A percentile compares a stretch with the other conserved stretches of the same genome.
These are phyloP conservation scores for Bipolaris oryzae DNA, from an alignment of 2,329 filamentous ascomycete genomes.

Conservation along the genomic window DNA sequence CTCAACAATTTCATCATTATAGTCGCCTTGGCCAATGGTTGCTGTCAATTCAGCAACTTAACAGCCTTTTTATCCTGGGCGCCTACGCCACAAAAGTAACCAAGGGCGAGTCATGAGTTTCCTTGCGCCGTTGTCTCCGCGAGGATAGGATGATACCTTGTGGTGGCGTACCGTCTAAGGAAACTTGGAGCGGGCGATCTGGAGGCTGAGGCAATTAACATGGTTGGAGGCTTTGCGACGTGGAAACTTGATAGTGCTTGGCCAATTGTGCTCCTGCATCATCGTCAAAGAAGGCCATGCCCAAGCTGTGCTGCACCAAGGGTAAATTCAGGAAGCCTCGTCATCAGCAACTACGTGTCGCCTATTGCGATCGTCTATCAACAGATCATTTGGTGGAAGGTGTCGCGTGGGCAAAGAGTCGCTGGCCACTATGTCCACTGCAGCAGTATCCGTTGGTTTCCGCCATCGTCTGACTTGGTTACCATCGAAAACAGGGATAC, in stretches of 20 bases:
- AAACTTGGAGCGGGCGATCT: slow-evolving; percentile 1
- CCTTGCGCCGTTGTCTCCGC: slow-evolving; percentile 20
- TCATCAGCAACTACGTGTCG: not conserved
- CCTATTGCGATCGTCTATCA: not conserved
- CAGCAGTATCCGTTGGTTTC: not conserved
- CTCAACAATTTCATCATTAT: slow-evolving; percentile 30
- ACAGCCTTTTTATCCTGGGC: slow-evolving; percentile 5
- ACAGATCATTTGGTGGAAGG: not conserved
- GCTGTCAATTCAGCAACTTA: slow-evolving; percentile 14
- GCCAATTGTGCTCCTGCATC: not conserved
- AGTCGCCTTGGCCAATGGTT: slow-evolving; percentile 16
- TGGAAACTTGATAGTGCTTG: not conserved
- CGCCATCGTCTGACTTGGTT: not conserved
- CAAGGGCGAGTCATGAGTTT: slow-evolving; percentile 17
- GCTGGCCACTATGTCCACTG: not conserved
- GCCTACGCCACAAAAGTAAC: not conserved
- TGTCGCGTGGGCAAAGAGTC: not conserved
- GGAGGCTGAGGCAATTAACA: not conserved
- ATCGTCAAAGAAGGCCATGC: not conserved
- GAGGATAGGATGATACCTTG: slow-evolving; percentile 8
- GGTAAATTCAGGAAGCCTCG: not conserved
- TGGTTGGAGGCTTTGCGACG: not conserved
- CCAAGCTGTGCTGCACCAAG: not conserved
- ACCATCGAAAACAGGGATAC: not conserved
- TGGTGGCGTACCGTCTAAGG: slow-evolving; percentile 7